Evolutionary conservation across 352 stramenopile species (phyloP).

Genomic region (Lagenidium sp.): DNA sequence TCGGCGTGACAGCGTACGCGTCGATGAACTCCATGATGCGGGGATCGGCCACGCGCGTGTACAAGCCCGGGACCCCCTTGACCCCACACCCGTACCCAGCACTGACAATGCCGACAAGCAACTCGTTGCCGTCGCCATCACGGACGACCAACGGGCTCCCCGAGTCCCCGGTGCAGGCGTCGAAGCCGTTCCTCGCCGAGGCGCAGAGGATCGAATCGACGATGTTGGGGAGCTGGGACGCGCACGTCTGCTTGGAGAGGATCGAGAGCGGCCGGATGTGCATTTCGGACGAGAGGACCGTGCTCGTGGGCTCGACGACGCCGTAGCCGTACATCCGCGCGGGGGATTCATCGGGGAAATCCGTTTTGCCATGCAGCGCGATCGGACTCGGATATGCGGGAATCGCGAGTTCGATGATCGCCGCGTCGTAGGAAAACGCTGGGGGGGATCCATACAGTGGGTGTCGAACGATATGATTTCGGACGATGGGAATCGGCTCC

Average conservation of each 20-base stretch:
- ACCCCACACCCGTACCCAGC: slow-evolving; percentile 25
- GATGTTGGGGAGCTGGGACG: slow-evolving; percentile 16
- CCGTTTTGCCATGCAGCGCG: too few species aligned
- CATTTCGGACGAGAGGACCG: slow-evolving; percentile 14
- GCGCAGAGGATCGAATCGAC: slow-evolving; percentile 33
- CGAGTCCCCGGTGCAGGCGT: slow-evolving; percentile 34
- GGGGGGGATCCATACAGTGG: slow-evolving; percentile 10
- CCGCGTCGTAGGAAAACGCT: slow-evolving; percentile 24
- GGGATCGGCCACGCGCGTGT: slow-evolving; percentile 14
- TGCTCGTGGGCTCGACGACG: slow-evolving; percentile 14
- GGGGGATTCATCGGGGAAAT: slow-evolving; percentile 12
- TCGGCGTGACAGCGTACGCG: slow-evolving; percentile 12
- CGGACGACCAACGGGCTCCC: slow-evolving; percentile 21
- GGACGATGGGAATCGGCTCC: slow-evolving; percentile 13
- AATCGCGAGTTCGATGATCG: slow-evolving; percentile 24
- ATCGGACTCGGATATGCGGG: slow-evolving; percentile 21
- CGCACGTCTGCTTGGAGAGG: slow-evolving; percentile 14
- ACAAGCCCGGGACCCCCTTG: slow-evolving; percentile 20
- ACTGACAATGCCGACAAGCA: slow-evolving; percentile 31
- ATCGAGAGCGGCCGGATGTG: slow-evolving; percentile 18
- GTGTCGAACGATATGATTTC: slow-evolving; percentile 12
- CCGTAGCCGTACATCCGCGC: slow-evolving; percentile 25
- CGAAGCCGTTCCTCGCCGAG: slow-evolving; percentile 15
- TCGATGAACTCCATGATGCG: slow-evolving; percentile 21
- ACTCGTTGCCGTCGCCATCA: slow-evolving; percentile 2